Evolutionary conservation across 441 rosid species (phyloP).

Genomic region (Adansonia madagascariensis): DNA sequence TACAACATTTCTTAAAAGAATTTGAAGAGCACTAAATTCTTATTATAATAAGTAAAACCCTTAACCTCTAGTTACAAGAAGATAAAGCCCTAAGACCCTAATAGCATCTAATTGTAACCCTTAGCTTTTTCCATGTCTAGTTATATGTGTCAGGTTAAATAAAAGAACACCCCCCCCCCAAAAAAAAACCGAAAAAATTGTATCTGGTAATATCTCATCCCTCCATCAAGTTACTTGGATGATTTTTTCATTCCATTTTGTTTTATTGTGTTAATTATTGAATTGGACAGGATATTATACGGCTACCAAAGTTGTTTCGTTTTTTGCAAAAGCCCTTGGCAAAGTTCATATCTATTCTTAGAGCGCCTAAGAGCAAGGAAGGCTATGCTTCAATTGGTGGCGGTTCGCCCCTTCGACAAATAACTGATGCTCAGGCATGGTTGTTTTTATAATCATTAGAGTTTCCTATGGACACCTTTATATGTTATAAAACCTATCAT

Average conservation of each 20-base stretch:
- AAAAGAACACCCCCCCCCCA: background rate
- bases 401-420: conserved; percentile 87
- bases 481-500: conserved; percentile 2
- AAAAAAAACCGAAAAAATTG: background rate
- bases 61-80: conserved; percentile 4
- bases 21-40: background rate
- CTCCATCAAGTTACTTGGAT: background rate
- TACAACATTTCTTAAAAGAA: background rate
- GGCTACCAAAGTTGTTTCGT: conserved; percentile 80
- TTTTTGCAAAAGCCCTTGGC: conserved; percentile 98
- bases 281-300: conserved; percentile 78
- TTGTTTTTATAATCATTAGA: background rate
- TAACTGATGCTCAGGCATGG: conserved; percentile 82
- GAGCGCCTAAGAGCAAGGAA: conserved; percentile 98
- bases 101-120: conserved; percentile 6
- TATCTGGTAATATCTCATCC: background rate
- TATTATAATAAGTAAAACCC: background rate
- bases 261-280: conserved; percentile 12
- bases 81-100: background rate
- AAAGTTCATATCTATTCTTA: conserved; percentile 78
- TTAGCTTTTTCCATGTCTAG: background rate
- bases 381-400: conserved; percentile 85
- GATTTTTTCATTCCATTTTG: background rate
- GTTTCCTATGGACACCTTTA: conserved; percentile 6
- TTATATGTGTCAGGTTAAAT: background rate